Conservation (phyloP, 73 alveolate genomes). For the Paramecium bursaria region DNA sequence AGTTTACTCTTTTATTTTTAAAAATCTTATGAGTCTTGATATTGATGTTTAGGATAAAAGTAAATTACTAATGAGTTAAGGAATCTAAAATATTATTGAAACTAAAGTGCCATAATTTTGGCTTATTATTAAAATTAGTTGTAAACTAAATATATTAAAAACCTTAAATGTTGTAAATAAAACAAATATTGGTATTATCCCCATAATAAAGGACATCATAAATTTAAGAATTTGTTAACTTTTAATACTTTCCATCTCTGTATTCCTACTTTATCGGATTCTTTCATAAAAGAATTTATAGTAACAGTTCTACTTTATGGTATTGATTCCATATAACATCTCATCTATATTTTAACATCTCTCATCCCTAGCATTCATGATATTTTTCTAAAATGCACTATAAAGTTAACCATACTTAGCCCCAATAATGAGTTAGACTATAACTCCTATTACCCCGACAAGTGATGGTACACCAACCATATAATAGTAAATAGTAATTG, state of each 20-base stretch:
- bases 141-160: not conserved
- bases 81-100: not conserved
- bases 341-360: constrained; percentile 19
- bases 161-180: constrained; percentile 3
- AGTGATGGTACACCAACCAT: constrained; percentile 10
- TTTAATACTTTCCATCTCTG: not conserved
- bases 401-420: not conserved
- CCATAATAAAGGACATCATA: not conserved
- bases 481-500: not conserved
- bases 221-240: not conserved
- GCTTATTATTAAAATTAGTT: not conserved
- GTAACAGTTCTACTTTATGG: constrained; percentile 39
- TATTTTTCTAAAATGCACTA: constrained; percentile 8
- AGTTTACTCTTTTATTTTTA: no score
- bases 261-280: not conserved
- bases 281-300: constrained; percentile 38
- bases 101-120: not conserved
- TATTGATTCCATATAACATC: constrained; percentile 6
- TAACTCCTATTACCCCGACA: constrained; percentile 15
- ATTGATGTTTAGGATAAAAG: constrained; percentile 12
- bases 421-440: not conserved
- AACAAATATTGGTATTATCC: not conserved
- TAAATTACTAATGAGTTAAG: not conserved
- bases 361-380: constrained; percentile 24
- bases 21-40: not conserved